A percentile compares a stretch with the other conserved stretches of the same genome.
Evolutionary conservation across 2,329 filamentous ascomycete genomes (phyloP).

Genomic region (Graphilbum fragrans): DNA sequence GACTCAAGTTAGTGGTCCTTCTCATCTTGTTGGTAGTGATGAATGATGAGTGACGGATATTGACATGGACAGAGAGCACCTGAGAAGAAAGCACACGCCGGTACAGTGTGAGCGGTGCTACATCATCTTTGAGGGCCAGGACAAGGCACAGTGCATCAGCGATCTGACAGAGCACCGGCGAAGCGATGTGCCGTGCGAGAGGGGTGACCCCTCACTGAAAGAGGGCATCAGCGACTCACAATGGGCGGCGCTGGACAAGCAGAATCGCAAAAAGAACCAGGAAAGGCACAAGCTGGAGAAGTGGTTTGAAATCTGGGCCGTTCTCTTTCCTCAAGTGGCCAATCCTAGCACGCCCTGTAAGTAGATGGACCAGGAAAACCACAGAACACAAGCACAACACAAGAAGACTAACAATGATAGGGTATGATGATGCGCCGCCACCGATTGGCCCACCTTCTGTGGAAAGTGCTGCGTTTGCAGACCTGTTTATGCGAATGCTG

Average conservation of each 20-base stretch:
- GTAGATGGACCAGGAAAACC: too few relatives aligned
- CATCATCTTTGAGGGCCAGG: conserved; percentile 10
- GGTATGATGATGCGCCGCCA: conserved; percentile 10
- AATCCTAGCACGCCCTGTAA: conserved; percentile 14
- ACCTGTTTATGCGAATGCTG: conserved; percentile 13
- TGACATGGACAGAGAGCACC: conserved; percentile 12
- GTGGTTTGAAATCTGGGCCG: conserved; percentile 17
- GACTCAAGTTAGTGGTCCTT: conserved; percentile 13
- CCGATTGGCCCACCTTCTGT: not conserved
- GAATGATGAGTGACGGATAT: not conserved
- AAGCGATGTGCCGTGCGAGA: conserved; percentile 10
- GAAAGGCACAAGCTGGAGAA: conserved; percentile 16
- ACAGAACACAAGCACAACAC: not conserved
- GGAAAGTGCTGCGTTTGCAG: conserved; percentile 12
- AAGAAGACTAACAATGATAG: conserved; percentile 2
- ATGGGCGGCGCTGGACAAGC: conserved; percentile 14
- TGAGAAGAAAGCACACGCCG: conserved; percentile 15
- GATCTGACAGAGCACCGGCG: conserved; percentile 12
- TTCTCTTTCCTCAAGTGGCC: conserved; percentile 12
- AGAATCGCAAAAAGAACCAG: conserved; percentile 16
- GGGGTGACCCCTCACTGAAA: conserved; percentile 11
- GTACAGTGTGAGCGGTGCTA: conserved; percentile 17
- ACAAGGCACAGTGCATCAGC: conserved; percentile 7
- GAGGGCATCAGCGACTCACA: conserved; percentile 15
- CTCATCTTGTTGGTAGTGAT: not conserved